Base-by-base conservation (phyloP, 768 basidiomycete genomes). In the Trametes cingulata region DNA sequence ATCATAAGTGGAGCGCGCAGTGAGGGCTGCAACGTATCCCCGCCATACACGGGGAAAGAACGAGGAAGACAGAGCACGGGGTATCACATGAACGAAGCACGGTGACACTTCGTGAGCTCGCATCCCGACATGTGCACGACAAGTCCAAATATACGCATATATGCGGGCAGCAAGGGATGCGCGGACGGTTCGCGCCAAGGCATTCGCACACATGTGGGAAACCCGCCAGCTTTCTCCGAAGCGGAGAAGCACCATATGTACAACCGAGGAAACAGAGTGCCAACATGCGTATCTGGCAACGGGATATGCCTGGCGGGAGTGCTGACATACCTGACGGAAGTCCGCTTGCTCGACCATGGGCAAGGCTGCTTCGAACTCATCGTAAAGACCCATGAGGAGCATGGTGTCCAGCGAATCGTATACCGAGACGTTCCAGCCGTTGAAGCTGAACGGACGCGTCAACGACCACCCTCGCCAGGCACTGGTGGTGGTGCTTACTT, bases 321-420 rank as follows among this genome's bases (percentile, higher is more conserved):
- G 15, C 13, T 22, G 17, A 69, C 75, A 43, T 68, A 84, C 85
- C 43, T 74, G 52, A 6, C 80, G 74, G 60, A 89, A 88, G 43
- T 81, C 75, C 7, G 76, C 73, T 29, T 76, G 65, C 37, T 74
- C 66, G 6, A 89, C 74, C 14, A 82, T 78, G 17, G 79, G 75
- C 5, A 91, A 67, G 0, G 90, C 91, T 6, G 86, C 80, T 8
- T 72, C 52, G 68, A 86, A 95, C 70, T 94, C 90, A 6, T 83
- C 82, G 9, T 83, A 68, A 6, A 94, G 75, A 15, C 79, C 88
- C 84, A 95, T 87, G 22, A 97, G 75, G 10, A 90, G 74, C 79
- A 95, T 87, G 0, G 91, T 92, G 68, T 95, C 93, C 2, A 95
- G 77, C 8, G 91, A 85, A 69, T 95, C 94, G 55, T 90, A 82